Conservation (phyloP, 768 basidiomycete genomes). For the Lactarius evosmus region DNA sequence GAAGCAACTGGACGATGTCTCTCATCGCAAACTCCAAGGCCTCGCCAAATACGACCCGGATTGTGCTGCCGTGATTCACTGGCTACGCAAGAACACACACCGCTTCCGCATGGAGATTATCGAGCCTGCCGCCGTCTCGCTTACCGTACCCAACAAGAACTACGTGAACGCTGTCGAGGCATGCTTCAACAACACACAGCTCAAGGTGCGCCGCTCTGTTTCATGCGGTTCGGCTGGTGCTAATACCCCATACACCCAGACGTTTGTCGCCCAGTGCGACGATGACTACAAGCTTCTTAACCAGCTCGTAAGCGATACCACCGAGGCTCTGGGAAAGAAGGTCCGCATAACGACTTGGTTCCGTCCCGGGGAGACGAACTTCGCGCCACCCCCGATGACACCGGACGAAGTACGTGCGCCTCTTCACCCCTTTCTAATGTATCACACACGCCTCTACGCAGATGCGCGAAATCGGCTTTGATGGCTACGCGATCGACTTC, state of each 20-base stretch:
- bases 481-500: constrained; percentile 80
- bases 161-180: constrained; percentile 73
- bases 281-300: constrained; percentile 79
- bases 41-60: constrained; percentile 55
- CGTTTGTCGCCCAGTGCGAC: constrained; percentile 78
- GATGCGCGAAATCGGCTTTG: constrained; percentile 63
- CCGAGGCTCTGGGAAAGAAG: constrained; percentile 49
- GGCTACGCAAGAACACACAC: constrained; percentile 65
- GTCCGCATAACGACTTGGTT: constrained; percentile 67
- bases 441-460: constrained; percentile 34
- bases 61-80: constrained; percentile 60
- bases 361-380: constrained; percentile 40
- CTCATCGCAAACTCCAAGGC: constrained; percentile 55
- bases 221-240: background rate
- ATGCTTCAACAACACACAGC: constrained; percentile 53
- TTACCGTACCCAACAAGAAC: constrained; percentile 60
- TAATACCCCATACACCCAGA: constrained; percentile 43
- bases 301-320: constrained; percentile 59
- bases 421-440: background rate
- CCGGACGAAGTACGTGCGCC: constrained; percentile 49
- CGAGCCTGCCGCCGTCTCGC: constrained; percentile 76
- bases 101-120: constrained; percentile 79
- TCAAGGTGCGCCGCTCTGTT: constrained; percentile 50
- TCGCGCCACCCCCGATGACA: constrained; percentile 53
- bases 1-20: constrained; percentile 50